Conservation (phyloP, 2,329 filamentous ascomycete species). For the Colletotrichum gigasporum region DNA sequence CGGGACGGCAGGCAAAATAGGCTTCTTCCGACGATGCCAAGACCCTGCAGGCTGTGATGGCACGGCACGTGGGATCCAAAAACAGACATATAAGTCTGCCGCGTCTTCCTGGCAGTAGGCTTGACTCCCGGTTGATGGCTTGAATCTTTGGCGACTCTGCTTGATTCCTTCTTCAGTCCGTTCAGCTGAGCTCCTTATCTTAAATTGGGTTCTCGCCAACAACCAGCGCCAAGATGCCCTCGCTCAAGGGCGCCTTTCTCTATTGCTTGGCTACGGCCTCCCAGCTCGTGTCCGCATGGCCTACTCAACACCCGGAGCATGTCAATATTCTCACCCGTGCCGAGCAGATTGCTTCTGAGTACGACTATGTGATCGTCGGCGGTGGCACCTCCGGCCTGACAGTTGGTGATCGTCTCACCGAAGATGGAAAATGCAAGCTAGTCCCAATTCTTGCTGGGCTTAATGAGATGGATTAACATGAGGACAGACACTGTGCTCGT, state of each 20-base stretch:
- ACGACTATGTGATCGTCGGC: conserved; percentile 49
- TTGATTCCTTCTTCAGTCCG: not conserved
- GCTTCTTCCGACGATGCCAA: too few species aligned
- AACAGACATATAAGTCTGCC: too few species aligned
- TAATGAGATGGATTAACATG: conserved; percentile 38
- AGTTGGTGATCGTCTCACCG: conserved; percentile 48
- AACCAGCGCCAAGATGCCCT: conserved; percentile 9
- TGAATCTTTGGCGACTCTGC: too few species aligned
- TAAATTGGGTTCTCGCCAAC: too few species aligned
- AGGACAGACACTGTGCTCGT: conserved; percentile 29
- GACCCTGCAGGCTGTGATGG: too few species aligned
- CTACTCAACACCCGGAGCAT: conserved; percentile 13
- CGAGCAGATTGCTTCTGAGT: conserved; percentile 27
- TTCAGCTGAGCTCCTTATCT: too few species aligned
- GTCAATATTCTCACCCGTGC: conserved; percentile 21
- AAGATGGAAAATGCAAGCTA: conserved; percentile 42
- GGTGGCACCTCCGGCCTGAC: conserved; percentile 54
- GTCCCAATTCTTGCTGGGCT: rapidly evolving
- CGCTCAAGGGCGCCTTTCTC: not conserved
- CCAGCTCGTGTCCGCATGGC: conserved; percentile 13
- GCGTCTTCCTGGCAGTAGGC: too few species aligned
- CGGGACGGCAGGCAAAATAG: too few species aligned
- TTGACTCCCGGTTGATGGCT: too few species aligned
- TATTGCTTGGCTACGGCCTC: not conserved
- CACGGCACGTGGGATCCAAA: too few species aligned